Conservation (phyloP, 1,139 yeast species). For the Pichia sp. region DNA sequence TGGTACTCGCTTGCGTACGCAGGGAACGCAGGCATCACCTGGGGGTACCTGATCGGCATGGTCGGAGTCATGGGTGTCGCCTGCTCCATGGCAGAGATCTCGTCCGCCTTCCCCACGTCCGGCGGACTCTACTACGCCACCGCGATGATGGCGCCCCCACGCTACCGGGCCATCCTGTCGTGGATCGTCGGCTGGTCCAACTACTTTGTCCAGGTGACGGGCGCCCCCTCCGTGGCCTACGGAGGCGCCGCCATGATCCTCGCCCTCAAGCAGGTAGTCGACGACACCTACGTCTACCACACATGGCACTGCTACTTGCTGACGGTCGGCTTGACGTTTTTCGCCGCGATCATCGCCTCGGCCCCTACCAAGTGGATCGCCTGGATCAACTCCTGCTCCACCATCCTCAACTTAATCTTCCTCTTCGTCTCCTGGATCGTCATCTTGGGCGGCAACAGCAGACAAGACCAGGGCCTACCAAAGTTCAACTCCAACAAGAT, state of each 20-base stretch:
- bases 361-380: constrained; percentile 55
- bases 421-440: constrained; percentile 53
- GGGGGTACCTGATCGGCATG: constrained; percentile 53
- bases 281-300: constrained; percentile 39
- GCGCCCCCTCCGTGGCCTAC: constrained; percentile 63
- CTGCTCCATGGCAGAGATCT: constrained; percentile 56
- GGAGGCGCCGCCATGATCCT: constrained; percentile 59
- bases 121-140: constrained; percentile 62
- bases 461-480: constrained; percentile 34
- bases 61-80: constrained; percentile 49
- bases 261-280: constrained; percentile 41
- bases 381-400: constrained; percentile 50
- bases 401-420: constrained; percentile 47
- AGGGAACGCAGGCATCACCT: constrained; percentile 50
- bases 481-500: constrained; percentile 48
- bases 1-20: constrained; percentile 45
- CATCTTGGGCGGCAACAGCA: constrained; percentile 54
- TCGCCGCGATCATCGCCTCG: constrained; percentile 48
- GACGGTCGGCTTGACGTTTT: constrained; percentile 48
- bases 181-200: constrained; percentile 61
- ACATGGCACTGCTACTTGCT: constrained; percentile 50
- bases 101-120: constrained; percentile 64
- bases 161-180: constrained; percentile 49
- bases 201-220: constrained; percentile 52
- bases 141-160: constrained; percentile 50